Evolutionary conservation across 345 rosid genomes (phyloP), one percentile per base, ranked within the genome.

Genomic region (Eucalyptus erythrocorys): DNA sequence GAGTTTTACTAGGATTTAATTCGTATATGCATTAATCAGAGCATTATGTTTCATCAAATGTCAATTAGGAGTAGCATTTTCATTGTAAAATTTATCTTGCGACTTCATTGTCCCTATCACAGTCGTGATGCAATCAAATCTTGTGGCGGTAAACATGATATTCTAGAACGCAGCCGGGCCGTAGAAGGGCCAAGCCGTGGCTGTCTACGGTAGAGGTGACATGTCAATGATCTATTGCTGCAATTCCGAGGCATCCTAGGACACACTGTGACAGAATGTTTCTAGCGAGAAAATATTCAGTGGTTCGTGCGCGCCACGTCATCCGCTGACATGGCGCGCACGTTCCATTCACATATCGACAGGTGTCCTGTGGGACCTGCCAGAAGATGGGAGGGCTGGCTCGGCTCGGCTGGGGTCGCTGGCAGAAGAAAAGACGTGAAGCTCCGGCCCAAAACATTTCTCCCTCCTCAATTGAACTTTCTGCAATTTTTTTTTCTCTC

Each of bases 221-320:
- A 55, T 24, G 61, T 55, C 6, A 26, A 6, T 10, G 30, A 12
- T 26, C 61, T 55, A 55, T 55, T 55, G 61, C 61, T 55, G 61
- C 61, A 4, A 55, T 55, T 55, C 24, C 13, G 61, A 55, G 30
- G 61, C 61, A 55, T 24, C 0, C 0, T 10, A 55, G 0, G 30
- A 55, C 61, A 51, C 57, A 19, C 26, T 0, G 10, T 51, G 57
- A 51, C 26, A 8, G 26, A 8, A 51, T n/a, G n/a, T n/a, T n/a
- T n/a, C n/a, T n/a, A n/a, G n/a, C n/a, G n/a, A n/a, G n/a, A n/a
- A n/a, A n/a, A n/a, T n/a, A n/a, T n/a, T n/a, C n/a, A n/a, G n/a
- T n/a, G n/a, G n/a, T n/a, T n/a, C n/a, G n/a, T n/a, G n/a, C n/a
- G n/a, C n/a, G n/a, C n/a, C n/a, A n/a, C n/a, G n/a, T n/a, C n/a